Conservation (phyloP, 805 yeast genomes). For the Pichia thaimueangensis region DNA sequence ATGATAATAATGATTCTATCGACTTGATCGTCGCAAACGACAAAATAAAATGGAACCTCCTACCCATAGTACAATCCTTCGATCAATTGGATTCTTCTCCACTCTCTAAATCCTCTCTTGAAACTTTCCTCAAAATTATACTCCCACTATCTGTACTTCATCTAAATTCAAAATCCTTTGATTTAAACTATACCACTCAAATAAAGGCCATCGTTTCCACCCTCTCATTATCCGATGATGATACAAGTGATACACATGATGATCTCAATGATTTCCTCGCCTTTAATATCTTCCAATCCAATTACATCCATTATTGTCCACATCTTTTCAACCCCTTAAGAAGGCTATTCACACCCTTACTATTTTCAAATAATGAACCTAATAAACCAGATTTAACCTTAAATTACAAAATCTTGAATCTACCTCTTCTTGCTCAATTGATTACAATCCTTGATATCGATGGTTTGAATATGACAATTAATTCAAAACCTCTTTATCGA, state of each 20-base stretch:
- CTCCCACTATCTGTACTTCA: slow-evolving; percentile 9
- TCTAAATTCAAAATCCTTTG: slow-evolving; percentile 1
- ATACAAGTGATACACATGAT: not conserved
- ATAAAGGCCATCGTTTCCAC: slow-evolving; percentile 1
- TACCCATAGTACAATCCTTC: slow-evolving; percentile 35
- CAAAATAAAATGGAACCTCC: slow-evolving; percentile 25
- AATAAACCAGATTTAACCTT: not conserved
- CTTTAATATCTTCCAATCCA: slow-evolving; percentile 1
- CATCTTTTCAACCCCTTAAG: slow-evolving; percentile 39
- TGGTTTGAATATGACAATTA: slow-evolving; percentile 36
- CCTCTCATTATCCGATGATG: not conserved
- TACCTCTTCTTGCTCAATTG: slow-evolving; percentile 32
- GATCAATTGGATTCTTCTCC: slow-evolving; percentile 27
- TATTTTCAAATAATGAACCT: not conserved
- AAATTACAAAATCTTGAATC: slow-evolving; percentile 35
- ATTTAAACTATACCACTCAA: slow-evolving; percentile 5
- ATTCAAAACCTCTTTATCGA: slow-evolving; percentile 54
- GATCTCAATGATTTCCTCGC: not conserved
- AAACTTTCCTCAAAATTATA: not conserved
- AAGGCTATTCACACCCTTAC: slow-evolving; percentile 34
- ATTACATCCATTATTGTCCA: slow-evolving; percentile 30
- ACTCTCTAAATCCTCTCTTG: not conserved
- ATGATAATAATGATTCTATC: slow-evolving; percentile 7
- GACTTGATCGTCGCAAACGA: slow-evolving; percentile 21
- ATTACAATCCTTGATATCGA: slow-evolving; percentile 29